Evolutionary conservation across 2,329 filamentous ascomycete species (phyloP).

Genomic region (Epichloe uncinata): DNA sequence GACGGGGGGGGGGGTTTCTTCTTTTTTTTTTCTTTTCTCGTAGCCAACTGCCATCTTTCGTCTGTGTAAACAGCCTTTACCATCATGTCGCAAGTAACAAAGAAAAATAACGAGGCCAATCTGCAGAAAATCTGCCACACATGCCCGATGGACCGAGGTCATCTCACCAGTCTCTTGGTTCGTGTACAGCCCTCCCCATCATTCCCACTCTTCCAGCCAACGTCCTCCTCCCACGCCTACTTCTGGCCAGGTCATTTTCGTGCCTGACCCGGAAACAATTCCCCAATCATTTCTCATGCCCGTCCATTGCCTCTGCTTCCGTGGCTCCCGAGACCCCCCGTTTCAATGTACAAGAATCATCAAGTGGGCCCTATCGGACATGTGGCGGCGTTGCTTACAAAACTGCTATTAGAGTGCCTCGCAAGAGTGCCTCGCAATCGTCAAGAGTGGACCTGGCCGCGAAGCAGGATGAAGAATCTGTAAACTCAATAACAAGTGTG

Average conservation of each 20-base stretch:
- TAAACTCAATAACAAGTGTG: not conserved
- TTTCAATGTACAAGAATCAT: slow-evolving; percentile 4
- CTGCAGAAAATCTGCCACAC: not conserved
- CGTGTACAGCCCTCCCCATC: not conserved
- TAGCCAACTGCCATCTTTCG: not conserved
- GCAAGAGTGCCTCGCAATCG: not conserved
- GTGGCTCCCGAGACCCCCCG: not conserved
- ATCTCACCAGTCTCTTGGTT: not conserved
- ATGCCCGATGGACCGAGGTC: not conserved
- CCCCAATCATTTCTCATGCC: not conserved
- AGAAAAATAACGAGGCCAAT: not conserved
- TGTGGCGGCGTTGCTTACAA: not conserved
- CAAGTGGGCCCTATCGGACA: slow-evolving; percentile 1
- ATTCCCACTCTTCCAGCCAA: not conserved
- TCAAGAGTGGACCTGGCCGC: not conserved
- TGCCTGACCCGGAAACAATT: not conserved
- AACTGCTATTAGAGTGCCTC: not conserved
- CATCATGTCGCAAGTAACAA: slow-evolving; percentile 1
- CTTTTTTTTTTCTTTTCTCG: not conserved
- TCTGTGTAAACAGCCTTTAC: not conserved
- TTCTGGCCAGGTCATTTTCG: not conserved
- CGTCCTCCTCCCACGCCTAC: not conserved
- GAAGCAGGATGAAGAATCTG: not conserved
- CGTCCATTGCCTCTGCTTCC: not conserved
- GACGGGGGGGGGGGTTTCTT: not conserved